Conservation (phyloP, 1,284 basidiomycete species). For the Rhizopogon hawkerae region DNA sequence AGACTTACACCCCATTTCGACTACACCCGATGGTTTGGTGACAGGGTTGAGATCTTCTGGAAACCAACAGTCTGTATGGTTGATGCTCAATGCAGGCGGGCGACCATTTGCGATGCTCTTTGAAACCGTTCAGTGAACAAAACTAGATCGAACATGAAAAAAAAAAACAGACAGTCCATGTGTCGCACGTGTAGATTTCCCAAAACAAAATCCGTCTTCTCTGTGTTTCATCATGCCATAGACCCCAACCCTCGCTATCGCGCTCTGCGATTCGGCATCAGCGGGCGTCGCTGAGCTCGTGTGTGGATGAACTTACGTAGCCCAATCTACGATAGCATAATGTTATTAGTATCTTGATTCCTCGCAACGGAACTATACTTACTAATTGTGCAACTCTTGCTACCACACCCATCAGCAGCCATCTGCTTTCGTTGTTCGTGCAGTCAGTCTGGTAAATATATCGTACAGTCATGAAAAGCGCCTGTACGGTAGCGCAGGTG, state of each 20-base stretch:
- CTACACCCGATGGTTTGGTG: conserved; percentile 24
- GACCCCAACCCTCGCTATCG: conserved; percentile 43
- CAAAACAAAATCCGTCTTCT: conserved; percentile 44
- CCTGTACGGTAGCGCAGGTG: conserved; percentile 39
- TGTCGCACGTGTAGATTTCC: conserved; percentile 46
- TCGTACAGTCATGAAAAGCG: conserved; percentile 38
- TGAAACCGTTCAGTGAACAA: conserved; percentile 2
- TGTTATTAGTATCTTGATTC: neutral
- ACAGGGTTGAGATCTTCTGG: conserved; percentile 36
- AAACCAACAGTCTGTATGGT: conserved; percentile 42
- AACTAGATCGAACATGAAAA: neutral
- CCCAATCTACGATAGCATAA: conserved; percentile 32
- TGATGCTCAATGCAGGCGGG: conserved; percentile 37
- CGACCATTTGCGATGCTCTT: conserved; percentile 42
- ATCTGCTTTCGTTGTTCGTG: conserved; percentile 37
- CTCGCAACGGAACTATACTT: conserved; percentile 15
- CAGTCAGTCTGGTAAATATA: conserved; percentile 39
- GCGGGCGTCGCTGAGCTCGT: neutral
- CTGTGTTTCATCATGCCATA: conserved; percentile 41
- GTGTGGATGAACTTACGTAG: conserved; percentile 35
- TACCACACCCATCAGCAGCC: conserved; percentile 40
- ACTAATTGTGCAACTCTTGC: conserved; percentile 38
- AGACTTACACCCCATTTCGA: conserved; percentile 37
- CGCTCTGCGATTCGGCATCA: conserved; percentile 32
- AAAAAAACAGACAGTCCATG: conserved; percentile 37